Evolutionary conservation across 1,284 basidiomycete species (phyloP).

Genomic region (Apiotrichum mycotoxinovorans): DNA sequence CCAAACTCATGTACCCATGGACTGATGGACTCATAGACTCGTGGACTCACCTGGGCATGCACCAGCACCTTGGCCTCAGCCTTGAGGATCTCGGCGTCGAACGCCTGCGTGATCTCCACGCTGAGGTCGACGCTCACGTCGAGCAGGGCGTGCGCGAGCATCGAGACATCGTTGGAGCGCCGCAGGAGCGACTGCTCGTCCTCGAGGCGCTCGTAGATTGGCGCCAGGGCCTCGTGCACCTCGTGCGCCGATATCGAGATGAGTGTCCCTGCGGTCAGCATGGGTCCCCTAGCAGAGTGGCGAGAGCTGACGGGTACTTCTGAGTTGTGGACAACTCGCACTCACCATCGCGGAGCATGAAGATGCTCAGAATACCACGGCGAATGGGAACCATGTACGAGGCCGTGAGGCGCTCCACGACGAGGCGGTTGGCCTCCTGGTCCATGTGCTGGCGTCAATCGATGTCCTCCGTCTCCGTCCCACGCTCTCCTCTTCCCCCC

Average conservation of each 20-base stretch:
- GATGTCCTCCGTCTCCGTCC: no score
- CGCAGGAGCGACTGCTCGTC: slow-evolving; percentile 45
- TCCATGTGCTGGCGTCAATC: not conserved
- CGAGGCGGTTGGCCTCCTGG: slow-evolving; percentile 23
- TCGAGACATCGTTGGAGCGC: slow-evolving; percentile 46
- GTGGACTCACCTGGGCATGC: slow-evolving; percentile 38
- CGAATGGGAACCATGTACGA: slow-evolving; percentile 50
- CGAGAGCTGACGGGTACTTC: no score
- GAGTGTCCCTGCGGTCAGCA: slow-evolving; percentile 32
- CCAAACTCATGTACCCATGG: no score
- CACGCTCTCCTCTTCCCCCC: no score
- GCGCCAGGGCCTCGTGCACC: slow-evolving; percentile 40
- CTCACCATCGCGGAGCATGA: slow-evolving; percentile 49
- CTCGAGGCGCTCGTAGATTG: slow-evolving; percentile 46
- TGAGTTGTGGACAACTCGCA: not conserved
- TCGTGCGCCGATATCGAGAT: slow-evolving; percentile 43
- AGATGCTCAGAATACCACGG: slow-evolving; percentile 41
- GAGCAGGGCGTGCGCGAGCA: slow-evolving; percentile 48
- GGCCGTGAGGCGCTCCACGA: slow-evolving; percentile 46
- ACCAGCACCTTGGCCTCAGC: slow-evolving; percentile 48
- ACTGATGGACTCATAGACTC: no score
- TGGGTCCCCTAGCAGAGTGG: no score
- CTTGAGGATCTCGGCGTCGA: slow-evolving; percentile 49
- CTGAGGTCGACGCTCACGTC: slow-evolving; percentile 46
- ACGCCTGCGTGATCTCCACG: slow-evolving; percentile 47